A percentile compares a stretch with the other conserved stretches of the same genome.
These are phyloP conservation scores for Pichia sp. DNA, from an alignment of 1,139 yeast species.

Conservation along the genomic window DNA sequence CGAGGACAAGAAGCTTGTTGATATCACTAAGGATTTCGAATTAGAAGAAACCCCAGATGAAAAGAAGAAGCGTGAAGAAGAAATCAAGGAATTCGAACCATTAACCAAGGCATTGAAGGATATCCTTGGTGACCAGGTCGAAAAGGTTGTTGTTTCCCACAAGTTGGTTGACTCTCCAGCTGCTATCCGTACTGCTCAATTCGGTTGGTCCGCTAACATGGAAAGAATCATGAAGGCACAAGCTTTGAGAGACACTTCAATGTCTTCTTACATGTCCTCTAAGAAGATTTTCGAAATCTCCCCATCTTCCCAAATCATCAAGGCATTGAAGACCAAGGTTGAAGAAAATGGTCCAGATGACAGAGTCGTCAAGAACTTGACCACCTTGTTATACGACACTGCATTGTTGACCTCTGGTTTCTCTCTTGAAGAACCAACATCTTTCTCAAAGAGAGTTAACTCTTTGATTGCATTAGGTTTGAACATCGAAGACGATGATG, in stretches of 20 bases:
- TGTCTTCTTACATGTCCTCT: conserved; percentile 99
- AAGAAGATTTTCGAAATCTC: conserved; percentile 99
- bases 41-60: conserved; percentile 99
- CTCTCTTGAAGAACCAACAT: conserved; percentile 96
- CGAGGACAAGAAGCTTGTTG: conserved; percentile 98
- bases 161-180: conserved; percentile 98
- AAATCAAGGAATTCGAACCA: conserved; percentile 85
- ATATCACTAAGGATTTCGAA: conserved; percentile 98
- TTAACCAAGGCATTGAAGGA: conserved; percentile 96
- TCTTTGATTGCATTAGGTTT: conserved; percentile 97
- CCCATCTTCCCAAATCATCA: conserved; percentile 92
- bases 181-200: conserved; percentile 99
- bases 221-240: conserved; percentile 99
- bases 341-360: conserved; percentile 97
- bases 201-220: conserved; percentile 99
- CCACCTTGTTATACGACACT: conserved; percentile 93
- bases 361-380: conserved; percentile 96
- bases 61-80: conserved; percentile 89
- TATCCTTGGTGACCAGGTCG: conserved; percentile 96
- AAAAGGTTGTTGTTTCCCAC: conserved; percentile 98
- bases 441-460: conserved; percentile 96
- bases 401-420: conserved; percentile 98
- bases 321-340: conserved; percentile 93
- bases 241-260: conserved; percentile 97
- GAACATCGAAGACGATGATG: conserved; percentile 89